phyloP scores from a whole-genome alignment of 768 basidiomycete genomes.

The Leccinum imitatum region DNA sequence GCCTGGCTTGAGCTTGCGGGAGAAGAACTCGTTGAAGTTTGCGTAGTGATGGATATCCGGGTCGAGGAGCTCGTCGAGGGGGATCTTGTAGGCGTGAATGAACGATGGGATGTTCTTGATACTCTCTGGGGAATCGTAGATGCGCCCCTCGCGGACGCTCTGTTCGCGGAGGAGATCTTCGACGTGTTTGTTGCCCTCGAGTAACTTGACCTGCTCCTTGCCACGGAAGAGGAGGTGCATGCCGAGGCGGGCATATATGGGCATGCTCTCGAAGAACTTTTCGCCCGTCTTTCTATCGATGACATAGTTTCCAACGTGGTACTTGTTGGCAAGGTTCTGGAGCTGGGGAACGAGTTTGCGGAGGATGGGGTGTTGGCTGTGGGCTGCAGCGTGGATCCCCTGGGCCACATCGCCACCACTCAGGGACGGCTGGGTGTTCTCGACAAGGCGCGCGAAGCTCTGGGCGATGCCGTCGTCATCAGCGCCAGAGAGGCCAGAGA shows the following conservation, averaged over 20 bases:
- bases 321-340: constrained; percentile 48
- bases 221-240: constrained; percentile 79
- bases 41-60: constrained; percentile 60
- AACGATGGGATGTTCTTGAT: constrained; percentile 54
- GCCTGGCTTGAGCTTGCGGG: constrained; percentile 52
- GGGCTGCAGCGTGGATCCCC: constrained; percentile 36
- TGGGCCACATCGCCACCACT: constrained; percentile 17
- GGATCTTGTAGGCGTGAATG: constrained; percentile 53
- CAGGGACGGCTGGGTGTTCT: constrained; percentile 13
- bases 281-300: constrained; percentile 45
- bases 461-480: constrained; percentile 22
- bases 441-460: constrained; percentile 22
- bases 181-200: constrained; percentile 46
- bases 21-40: constrained; percentile 81
- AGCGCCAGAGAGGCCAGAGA: constrained; percentile 18
- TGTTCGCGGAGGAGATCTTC: constrained; percentile 53
- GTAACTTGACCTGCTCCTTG: constrained; percentile 45
- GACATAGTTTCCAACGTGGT: constrained; percentile 63
- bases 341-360: constrained; percentile 54
- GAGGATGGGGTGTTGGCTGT: constrained; percentile 39
- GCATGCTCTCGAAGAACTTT: constrained; percentile 73
- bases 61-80: constrained; percentile 58
- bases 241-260: constrained; percentile 64
- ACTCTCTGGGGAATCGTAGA: constrained; percentile 55
- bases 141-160: constrained; percentile 54